These are phyloP conservation scores for Diplodia seriata DNA, from an alignment of 2,329 filamentous ascomycete species.

Conservation along the genomic window DNA sequence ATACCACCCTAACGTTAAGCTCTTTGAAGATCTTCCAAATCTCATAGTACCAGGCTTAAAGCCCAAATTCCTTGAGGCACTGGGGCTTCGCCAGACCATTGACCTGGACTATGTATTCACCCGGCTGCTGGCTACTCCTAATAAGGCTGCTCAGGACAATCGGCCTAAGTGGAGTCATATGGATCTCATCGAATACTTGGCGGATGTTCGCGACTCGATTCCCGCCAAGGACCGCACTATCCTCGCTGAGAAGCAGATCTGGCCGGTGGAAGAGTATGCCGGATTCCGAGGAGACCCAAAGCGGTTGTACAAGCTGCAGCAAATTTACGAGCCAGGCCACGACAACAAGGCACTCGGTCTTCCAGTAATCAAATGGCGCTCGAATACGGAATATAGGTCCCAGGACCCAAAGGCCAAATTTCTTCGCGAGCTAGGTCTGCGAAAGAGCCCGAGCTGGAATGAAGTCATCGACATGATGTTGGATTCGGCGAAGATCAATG, in stretches of 20 bases:
- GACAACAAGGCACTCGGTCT: conserved; percentile 66
- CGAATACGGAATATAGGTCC: conserved; percentile 42
- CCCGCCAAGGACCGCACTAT: conserved; percentile 68
- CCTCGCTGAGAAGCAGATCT: conserved; percentile 53
- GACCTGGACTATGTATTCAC: conserved; percentile 94
- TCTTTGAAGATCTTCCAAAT: conserved; percentile 91
- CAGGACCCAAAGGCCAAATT: conserved; percentile 48
- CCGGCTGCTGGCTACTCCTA: conserved; percentile 59
- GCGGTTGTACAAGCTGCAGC: conserved; percentile 46
- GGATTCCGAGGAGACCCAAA: conserved; percentile 37
- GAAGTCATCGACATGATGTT: conserved; percentile 27
- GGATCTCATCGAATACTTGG: conserved; percentile 91
- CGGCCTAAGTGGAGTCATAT: conserved; percentile 83
- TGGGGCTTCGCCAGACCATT: conserved; percentile 94
- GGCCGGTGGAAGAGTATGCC: conserved; percentile 30
- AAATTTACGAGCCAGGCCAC: conserved; percentile 47
- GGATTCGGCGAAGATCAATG: conserved; percentile 15
- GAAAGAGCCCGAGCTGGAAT: conserved; percentile 23
- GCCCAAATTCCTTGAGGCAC: conserved; percentile 81
- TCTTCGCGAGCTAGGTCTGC: conserved; percentile 28
- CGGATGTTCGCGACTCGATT: conserved; percentile 89
- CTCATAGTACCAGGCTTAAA: conserved; percentile 79
- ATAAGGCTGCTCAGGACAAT: conserved; percentile 36
- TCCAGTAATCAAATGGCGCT: conserved; percentile 56
- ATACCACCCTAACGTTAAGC: conserved; percentile 90